Conservation (phyloP, 305 asterid species). For the Fraxinus baroniana region DNA sequence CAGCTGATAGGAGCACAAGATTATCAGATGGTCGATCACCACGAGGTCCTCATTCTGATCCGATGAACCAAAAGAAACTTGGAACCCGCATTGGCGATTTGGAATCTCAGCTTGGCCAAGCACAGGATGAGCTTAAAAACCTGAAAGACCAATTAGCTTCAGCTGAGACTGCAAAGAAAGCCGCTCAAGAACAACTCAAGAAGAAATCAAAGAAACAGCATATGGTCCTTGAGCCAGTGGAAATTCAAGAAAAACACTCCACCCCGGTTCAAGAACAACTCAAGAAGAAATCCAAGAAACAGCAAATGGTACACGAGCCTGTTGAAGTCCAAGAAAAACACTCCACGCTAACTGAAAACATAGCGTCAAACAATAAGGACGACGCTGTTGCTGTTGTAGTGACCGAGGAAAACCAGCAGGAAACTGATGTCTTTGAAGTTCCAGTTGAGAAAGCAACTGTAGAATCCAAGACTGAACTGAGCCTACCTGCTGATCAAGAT, state of each 20-base stretch:
- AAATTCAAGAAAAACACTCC: slow-evolving; percentile 32
- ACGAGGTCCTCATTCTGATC: slow-evolving; percentile 58
- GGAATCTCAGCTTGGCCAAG: slow-evolving; percentile 89
- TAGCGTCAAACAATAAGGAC: slow-evolving; percentile 27
- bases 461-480: slow-evolving; percentile 34
- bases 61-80: slow-evolving; percentile 68
- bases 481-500: slow-evolving; percentile 31
- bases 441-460: slow-evolving; percentile 41
- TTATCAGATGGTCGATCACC: slow-evolving; percentile 66
- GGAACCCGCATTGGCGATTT: slow-evolving; percentile 79
- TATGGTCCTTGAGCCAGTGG: slow-evolving; percentile 23
- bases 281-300: slow-evolving; percentile 38
- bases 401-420: slow-evolving; percentile 48
- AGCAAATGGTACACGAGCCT: slow-evolving; percentile 22
- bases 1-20: slow-evolving; percentile 68
- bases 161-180: slow-evolving; percentile 67
- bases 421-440: slow-evolving; percentile 82
- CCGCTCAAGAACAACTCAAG: slow-evolving; percentile 50
- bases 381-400: slow-evolving; percentile 20
- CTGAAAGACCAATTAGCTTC: slow-evolving; percentile 67
- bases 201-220: slow-evolving; percentile 35
- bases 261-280: slow-evolving; percentile 47
- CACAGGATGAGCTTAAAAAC: slow-evolving; percentile 71
- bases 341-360: slow-evolving; percentile 27
- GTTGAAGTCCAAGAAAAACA: slow-evolving; percentile 32